Evolutionary conservation across 257 asterid genomes (phyloP).

Genomic region (Verbena officinalis): DNA sequence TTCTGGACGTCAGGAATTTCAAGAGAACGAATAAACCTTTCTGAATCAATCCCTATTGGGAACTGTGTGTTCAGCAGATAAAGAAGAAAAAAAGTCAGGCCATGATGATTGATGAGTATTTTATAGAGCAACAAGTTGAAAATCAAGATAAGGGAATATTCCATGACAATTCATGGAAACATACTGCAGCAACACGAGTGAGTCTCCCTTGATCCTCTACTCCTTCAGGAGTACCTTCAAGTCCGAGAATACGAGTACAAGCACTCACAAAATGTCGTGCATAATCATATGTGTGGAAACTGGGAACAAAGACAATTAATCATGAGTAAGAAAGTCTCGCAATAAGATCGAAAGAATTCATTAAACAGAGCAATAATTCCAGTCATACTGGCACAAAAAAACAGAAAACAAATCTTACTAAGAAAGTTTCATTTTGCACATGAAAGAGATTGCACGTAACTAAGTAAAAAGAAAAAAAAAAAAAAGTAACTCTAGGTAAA

Average conservation of each 20-base stretch:
- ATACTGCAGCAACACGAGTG: conserved; percentile 98
- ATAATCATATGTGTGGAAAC: conserved; percentile 95
- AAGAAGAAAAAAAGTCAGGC: conserved; percentile 28
- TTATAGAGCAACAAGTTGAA: conserved; percentile 21
- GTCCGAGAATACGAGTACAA: conserved; percentile 93
- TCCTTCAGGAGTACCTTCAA: conserved; percentile 98
- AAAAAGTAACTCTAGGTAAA: too few relatives aligned
- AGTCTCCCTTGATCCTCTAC: conserved; percentile 97
- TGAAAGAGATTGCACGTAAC: conserved; percentile 21
- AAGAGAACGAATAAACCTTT: conserved; percentile 82
- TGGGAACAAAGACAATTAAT: conserved; percentile 44
- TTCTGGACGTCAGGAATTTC: conserved; percentile 62
- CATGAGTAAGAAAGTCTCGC: conserved; percentile 29
- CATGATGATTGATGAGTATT: conserved; percentile 18
- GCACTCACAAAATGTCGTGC: conserved; percentile 97
- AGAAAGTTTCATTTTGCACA: neutral
- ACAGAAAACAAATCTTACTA: conserved; percentile 5
- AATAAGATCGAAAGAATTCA: conserved; percentile 11
- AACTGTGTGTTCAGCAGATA: conserved; percentile 53
- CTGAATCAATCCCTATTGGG: conserved; percentile 94
- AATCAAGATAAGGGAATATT: conserved; percentile 16
- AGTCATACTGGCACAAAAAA: neutral
- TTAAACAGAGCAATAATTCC: neutral
- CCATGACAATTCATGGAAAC: conserved; percentile 23
- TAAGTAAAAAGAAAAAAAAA: too few relatives aligned